phyloP scores from a whole-genome alignment of 129 eudicot genomes.

The Pittosporum tobira region DNA sequence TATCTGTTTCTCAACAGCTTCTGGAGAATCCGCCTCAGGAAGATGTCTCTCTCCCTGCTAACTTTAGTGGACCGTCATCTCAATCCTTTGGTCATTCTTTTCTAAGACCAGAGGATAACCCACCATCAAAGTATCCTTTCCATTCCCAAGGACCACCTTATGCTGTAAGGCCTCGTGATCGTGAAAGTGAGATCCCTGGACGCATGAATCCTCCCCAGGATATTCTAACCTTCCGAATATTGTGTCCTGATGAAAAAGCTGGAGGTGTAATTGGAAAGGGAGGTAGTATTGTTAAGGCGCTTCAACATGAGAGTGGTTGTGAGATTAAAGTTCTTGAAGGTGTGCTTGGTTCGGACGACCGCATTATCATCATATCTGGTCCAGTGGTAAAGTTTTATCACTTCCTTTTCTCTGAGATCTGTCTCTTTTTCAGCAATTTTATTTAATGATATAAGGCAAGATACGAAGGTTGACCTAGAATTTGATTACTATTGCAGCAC shows the following conservation, averaged over 20 bases:
- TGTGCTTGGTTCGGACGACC: slow-evolving; percentile 62
- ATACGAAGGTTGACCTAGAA: slow-evolving; percentile 3
- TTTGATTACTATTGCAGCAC: slow-evolving; percentile 35
- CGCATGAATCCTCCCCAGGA: slow-evolving; percentile 53
- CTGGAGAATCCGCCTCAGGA: slow-evolving; percentile 37
- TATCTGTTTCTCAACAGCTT: slow-evolving; percentile 60
- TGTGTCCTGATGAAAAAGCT: slow-evolving; percentile 85
- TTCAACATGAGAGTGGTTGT: slow-evolving; percentile 90
- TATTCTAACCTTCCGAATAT: slow-evolving; percentile 51
- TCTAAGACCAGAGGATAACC: slow-evolving; percentile 37
- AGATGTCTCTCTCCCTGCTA: slow-evolving; percentile 33
- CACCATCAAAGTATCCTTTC: slow-evolving; percentile 27
- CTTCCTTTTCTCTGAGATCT: background rate
- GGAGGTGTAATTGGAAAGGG: slow-evolving; percentile 97
- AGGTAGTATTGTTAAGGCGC: slow-evolving; percentile 64
- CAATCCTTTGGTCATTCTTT: slow-evolving; percentile 26
- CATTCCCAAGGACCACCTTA: slow-evolving; percentile 41
- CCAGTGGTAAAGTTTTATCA: slow-evolving; percentile 51
- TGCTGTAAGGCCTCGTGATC: slow-evolving; percentile 50
- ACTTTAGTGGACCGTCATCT: slow-evolving; percentile 30
- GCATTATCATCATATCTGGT: slow-evolving; percentile 77
- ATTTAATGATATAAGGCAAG: background rate
- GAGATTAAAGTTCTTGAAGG: slow-evolving; percentile 77
- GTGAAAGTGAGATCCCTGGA: slow-evolving; percentile 42
- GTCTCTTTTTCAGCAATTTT: background rate